These are phyloP conservation scores for Linderniella brevidens DNA, from an alignment of 257 asterid species.

Conservation along the genomic window DNA sequence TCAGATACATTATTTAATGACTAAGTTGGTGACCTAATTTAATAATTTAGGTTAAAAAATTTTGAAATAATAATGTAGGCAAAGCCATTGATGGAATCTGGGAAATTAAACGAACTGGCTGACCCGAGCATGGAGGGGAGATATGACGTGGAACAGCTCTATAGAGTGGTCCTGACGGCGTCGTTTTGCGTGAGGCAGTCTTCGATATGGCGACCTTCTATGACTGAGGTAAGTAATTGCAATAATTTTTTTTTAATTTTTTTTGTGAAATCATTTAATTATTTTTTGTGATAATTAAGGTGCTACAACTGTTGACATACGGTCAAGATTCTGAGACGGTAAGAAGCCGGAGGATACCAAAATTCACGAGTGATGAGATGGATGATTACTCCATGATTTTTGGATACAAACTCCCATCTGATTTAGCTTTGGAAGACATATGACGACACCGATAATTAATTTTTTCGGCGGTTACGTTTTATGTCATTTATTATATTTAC, in stretches of 20 bases:
- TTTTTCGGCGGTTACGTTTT: too few species aligned
- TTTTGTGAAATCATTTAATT: neutral
- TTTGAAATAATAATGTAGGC: conserved; percentile 29
- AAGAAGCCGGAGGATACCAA: conserved; percentile 54
- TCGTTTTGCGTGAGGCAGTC: conserved; percentile 57
- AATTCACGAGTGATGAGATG: conserved; percentile 70
- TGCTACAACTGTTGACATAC: conserved; percentile 33
- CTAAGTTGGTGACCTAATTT: too few species aligned
- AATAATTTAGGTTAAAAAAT: too few species aligned
- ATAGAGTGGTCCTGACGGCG: conserved; percentile 50
- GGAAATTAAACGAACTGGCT: conserved; percentile 43
- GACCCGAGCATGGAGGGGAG: conserved; percentile 57
- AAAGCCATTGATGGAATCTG: conserved; percentile 63
- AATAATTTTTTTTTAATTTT: too few species aligned
- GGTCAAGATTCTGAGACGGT: conserved; percentile 29
- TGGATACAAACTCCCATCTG: conserved; percentile 59
- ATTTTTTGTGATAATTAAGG: conserved; percentile 15
- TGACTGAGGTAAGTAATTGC: conserved; percentile 34
- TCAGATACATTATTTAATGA: too few species aligned
- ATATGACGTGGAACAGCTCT: conserved; percentile 44
- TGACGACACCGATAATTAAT: conserved; percentile 5
- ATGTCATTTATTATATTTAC: too few species aligned
- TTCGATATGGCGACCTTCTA: conserved; percentile 57
- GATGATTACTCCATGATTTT: conserved; percentile 67
- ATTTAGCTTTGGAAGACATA: conserved; percentile 44